Conservation (phyloP, 23 red algal species). For the Gracilariopsis chorda region DNA sequence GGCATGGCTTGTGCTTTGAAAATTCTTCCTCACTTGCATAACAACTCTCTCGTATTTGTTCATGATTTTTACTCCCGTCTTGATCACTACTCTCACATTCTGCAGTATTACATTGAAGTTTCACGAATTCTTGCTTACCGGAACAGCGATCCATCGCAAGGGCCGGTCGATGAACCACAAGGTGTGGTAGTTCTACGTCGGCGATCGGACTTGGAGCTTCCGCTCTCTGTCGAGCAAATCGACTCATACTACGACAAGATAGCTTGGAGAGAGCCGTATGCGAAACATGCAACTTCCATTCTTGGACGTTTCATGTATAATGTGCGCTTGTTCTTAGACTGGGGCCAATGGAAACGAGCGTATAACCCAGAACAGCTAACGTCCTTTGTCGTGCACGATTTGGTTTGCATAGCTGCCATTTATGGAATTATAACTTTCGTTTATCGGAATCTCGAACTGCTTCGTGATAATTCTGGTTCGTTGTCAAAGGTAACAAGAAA, state of each 20-base stretch:
- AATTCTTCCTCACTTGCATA: constrained; percentile 38
- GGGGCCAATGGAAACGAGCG: constrained; percentile 3
- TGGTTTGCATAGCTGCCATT: not conserved
- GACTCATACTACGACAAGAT: not conserved
- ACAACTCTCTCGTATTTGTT: constrained; percentile 47
- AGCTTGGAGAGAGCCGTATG: not conserved
- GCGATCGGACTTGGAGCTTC: not conserved
- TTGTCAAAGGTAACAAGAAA: not conserved
- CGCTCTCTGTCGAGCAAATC: not conserved
- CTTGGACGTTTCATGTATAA: not conserved
- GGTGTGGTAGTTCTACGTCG: constrained; percentile 53
- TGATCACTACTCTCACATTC: constrained; percentile 26
- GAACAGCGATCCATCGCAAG: constrained; percentile 3
- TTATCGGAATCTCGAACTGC: not conserved
- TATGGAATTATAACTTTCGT: constrained; percentile 6
- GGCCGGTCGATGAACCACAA: constrained; percentile 74
- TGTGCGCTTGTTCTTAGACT: not conserved
- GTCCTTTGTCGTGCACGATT: constrained; percentile 17
- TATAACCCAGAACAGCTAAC: not conserved
- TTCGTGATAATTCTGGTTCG: not conserved
- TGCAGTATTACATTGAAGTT: constrained; percentile 63
- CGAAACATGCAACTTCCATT: not conserved
- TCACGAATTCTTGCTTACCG: constrained; percentile 36
- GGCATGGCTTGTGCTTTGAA: constrained; percentile 45
- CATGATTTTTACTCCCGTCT: constrained; percentile 58